Conservation (phyloP, 2,329 filamentous ascomycete genomes). For the Waltergamsia citrina region DNA sequence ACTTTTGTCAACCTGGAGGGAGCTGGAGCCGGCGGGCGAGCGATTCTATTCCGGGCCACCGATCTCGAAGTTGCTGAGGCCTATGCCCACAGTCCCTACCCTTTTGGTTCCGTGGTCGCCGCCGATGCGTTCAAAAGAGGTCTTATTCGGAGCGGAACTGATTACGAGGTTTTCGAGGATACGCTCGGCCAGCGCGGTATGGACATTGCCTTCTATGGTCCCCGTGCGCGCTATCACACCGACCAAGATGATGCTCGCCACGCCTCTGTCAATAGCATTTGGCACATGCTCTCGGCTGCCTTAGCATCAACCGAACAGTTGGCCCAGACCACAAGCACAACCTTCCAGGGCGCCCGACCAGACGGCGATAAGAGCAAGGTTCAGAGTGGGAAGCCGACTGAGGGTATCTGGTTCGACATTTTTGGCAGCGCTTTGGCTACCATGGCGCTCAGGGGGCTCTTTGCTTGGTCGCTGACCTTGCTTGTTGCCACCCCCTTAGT, state of each 20-base stretch:
- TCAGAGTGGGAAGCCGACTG: slow-evolving; percentile 54
- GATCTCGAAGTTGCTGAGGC: slow-evolving; percentile 78
- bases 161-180: slow-evolving; percentile 76
- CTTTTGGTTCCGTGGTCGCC: slow-evolving; percentile 75
- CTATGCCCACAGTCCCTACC: slow-evolving; percentile 62
- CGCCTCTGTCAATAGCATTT: slow-evolving; percentile 61
- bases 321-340: slow-evolving; percentile 55
- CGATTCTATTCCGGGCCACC: slow-evolving; percentile 78
- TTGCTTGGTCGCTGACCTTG: slow-evolving; percentile 77
- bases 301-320: slow-evolving; percentile 65
- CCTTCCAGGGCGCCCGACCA: slow-evolving; percentile 51
- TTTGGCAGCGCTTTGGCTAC: slow-evolving; percentile 74
- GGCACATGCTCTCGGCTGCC: slow-evolving; percentile 91
- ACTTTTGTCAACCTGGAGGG: slow-evolving; percentile 94
- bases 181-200: slow-evolving; percentile 75
- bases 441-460: slow-evolving; percentile 72
- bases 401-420: slow-evolving; percentile 89
- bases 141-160: slow-evolving; percentile 75
- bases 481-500: slow-evolving; percentile 71
- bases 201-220: slow-evolving; percentile 86
- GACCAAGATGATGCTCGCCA: slow-evolving; percentile 78
- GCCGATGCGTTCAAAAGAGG: slow-evolving; percentile 77
- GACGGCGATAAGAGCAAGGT: slow-evolving; percentile 51
- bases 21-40: slow-evolving; percentile 82
- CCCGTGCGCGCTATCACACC: slow-evolving; percentile 82